These are phyloP conservation scores for Malbranchea zuffiana DNA, from an alignment of 2,329 filamentous ascomycete genomes.

Conservation along the genomic window DNA sequence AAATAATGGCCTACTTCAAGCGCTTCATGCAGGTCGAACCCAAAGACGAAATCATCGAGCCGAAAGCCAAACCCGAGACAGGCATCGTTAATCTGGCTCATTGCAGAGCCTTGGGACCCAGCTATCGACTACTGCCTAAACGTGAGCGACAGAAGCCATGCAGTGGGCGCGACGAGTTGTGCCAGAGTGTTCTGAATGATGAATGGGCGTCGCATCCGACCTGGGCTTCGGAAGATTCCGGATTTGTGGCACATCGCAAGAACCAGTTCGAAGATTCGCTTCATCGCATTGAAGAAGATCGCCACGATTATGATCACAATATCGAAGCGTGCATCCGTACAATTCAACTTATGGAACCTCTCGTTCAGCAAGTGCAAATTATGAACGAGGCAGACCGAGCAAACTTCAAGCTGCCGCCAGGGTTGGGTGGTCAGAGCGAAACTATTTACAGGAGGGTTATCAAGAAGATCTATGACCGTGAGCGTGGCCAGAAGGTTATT, in stretches of 20 bases:
- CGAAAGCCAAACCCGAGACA: slow-evolving; percentile 58
- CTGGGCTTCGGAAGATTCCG: slow-evolving; percentile 96
- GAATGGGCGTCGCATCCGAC: slow-evolving; percentile 98
- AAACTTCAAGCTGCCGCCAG: slow-evolving; percentile 66
- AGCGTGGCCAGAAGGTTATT: slow-evolving; percentile 74
- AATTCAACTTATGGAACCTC: slow-evolving; percentile 88
- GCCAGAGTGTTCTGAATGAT: slow-evolving; percentile 85
- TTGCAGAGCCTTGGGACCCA: slow-evolving; percentile 88
- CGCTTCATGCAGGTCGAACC: slow-evolving; percentile 63
- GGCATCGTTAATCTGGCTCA: slow-evolving; percentile 88
- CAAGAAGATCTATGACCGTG: slow-evolving; percentile 89
- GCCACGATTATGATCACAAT: slow-evolving; percentile 97
- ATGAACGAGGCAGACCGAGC: slow-evolving; percentile 63
- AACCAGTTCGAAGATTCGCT: slow-evolving; percentile 90
- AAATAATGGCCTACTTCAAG: slow-evolving; percentile 84
- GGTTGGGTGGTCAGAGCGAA: slow-evolving; percentile 83
- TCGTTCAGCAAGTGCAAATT: slow-evolving; percentile 78
- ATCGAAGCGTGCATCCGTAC: slow-evolving; percentile 92
- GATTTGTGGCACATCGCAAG: slow-evolving; percentile 95
- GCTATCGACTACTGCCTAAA: slow-evolving; percentile 85
- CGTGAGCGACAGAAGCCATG: slow-evolving; percentile 83
- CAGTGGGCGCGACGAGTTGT: slow-evolving; percentile 89
- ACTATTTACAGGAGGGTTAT: slow-evolving; percentile 95
- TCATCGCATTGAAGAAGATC: slow-evolving; percentile 93
- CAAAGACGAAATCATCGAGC: slow-evolving; percentile 67